Evolutionary conservation across 2,329 filamentous ascomycete species (phyloP), one percentile per base, ranked within the genome.

Genomic region (Kalmusia sp.): DNA sequence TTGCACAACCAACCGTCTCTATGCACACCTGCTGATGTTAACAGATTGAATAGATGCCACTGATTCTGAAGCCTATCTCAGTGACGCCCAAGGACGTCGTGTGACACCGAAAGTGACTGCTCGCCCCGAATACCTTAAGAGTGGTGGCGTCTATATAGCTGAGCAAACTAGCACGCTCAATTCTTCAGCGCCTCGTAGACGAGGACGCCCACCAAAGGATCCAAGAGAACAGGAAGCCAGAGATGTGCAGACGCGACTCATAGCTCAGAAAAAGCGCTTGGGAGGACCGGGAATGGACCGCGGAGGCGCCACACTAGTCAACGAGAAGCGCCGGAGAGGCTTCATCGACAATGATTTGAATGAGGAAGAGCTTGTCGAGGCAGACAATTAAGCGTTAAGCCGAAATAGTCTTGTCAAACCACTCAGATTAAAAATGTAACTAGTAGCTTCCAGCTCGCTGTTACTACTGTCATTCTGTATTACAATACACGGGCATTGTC

Each of bases 281-380:
- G 84, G 84, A 2, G 76, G 80, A 3, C 71, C 71, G 12, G 81
- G 79, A 0, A 74, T 86, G 61, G 83, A 84, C 50, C 74, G 77
- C 38, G 80, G 78, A 34, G 84, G 84, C 4, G 78, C 79, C 34
- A 79, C 76, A 19, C 68, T 87, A 5, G 83, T 80, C 3, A 86
- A 79, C 27, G 76, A 79, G 17, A 77, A 79, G 56, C 76, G 83
- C 25, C 76, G 80, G 51, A 63, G 68, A 51, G 80, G 79, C 0
- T 79, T 86, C 47, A 71, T 77, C 19, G 79, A 83, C 49, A 78
- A 80, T 31, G 82, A 84, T 55, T 77, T 79, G 35, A 76, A 80
- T 25, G 80, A 80, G 55, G 77, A 79, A 56, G 75, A 77, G 58
- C 56, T 72, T 22, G 71, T 74, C 0, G 65, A 72, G 52, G 63